Base-by-base conservation (phyloP, 768 basidiomycete species). In the Russula griseocarnosa region DNA sequence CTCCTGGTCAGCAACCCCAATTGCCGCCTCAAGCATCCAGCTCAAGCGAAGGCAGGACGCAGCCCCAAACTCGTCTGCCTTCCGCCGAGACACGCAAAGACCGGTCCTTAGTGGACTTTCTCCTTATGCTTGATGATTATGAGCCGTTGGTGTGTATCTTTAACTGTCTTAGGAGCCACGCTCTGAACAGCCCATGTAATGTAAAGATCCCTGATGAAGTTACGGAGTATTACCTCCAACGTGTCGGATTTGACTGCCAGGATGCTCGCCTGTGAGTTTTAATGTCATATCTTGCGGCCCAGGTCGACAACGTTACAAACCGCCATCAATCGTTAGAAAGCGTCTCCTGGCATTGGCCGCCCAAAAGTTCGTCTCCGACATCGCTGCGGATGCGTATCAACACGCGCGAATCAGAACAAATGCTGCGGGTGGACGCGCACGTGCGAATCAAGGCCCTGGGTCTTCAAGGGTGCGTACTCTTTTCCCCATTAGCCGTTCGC, bases 351-450 rank as follows among this genome's bases (percentile, higher is more conserved):
- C 96, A 0, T 82, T 98, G 14, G 95, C 97, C 3, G 94, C 97
- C 0, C 97, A 99, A 72, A 98, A 98, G 72, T 98, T 99, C 73
- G 88, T 98, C 50, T 92, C 94, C 8, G 96, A 98, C 72, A 95
- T 99, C 60, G 90, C 96, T 3, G 85, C 91, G 2, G 97, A 99
- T 74, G 94, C 97, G 11, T 98, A 92, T 76, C 94, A 98, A 72
- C 96, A 98, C 75, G 97, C 97, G 9, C 90, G 96, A 34, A 92
- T 98, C 70, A 86, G 97, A 42, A 92, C 92, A 1, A 96, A 92
- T 64, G 93, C 92, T 40, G 73, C 86, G 6, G 84, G 87, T 32
- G 88, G 91, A 42, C 82, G 91, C 18, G 79, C 85, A 32, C 81
- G 88, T 30, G 79, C 83, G 13, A 84, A 82, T 69, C 84, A 85